Base-by-base conservation (phyloP, 768 basidiomycete species). In the Cubamyces lactineus region DNA sequence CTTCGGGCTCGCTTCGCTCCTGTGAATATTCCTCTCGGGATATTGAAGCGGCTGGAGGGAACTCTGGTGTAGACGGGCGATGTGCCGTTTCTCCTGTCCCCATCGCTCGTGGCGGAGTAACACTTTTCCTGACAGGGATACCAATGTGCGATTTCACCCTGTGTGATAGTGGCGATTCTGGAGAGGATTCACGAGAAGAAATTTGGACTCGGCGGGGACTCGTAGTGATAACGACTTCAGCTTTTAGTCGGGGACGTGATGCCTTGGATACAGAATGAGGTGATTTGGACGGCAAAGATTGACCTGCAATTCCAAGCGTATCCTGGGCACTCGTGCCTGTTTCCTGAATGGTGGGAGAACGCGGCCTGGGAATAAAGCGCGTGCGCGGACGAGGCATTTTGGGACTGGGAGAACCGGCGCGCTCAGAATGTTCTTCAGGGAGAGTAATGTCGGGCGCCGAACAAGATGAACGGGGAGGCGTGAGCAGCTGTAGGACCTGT, bases 381-480 rank as follows among this genome's bases (percentile, higher is more conserved):
- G 66, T 53, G 8, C 66, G 59, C 6, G 59, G 53, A 16, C 43
- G 55, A 15, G 63, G 63, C 46, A 54, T 64, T 11, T 59, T 50
- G 5, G 63, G 63, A 19, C 63, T 64, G 3, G 63, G 63, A n/a
- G 63, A 39, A 5, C 56, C 63, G 11, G 34, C 39, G 1, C 47
- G 53, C 38, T 17, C 19, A 2, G 41, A 28, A 1, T 34, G 16
- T 6, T 53, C 48, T 1, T 48, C 9, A 3, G 23, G 1, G 23
- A 17, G 64, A 16, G 52, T n/a, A 1, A 38, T 43, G 9, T 62
- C 62, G 4, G 52, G 38, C 7, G 47, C 61, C 4, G 67, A 66
- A 23, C 58, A 63, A 9, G 67, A 62, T 0, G 67, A 68, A 17
- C 43, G 64, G 3, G 67, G 67, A 9, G 67, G 67, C 7, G 67